A percentile compares a stretch with the other conserved stretches of the same genome.
These are phyloP conservation scores for Nitzschia palea DNA, from an alignment of 108 stramenopile species.

Conservation along the genomic window DNA sequence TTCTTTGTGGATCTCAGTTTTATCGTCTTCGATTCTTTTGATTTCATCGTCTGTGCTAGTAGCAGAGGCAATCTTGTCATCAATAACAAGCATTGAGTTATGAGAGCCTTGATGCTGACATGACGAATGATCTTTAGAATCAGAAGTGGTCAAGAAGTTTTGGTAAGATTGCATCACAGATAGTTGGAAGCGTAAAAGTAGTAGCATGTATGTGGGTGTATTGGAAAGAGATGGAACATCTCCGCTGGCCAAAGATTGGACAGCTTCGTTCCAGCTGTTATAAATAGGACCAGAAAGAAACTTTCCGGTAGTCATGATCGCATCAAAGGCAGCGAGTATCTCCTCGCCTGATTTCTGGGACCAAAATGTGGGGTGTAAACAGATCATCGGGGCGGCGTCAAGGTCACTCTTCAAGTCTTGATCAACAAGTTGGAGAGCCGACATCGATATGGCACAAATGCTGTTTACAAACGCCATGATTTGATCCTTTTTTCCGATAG, in stretches of 20 bases:
- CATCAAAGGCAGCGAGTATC: constrained; percentile 28
- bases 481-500: background rate
- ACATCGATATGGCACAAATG: constrained; percentile 12
- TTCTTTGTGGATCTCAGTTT: too few species aligned
- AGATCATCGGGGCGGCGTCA: background rate
- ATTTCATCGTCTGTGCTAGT: too few species aligned
- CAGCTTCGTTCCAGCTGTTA: constrained; percentile 19
- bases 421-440: constrained; percentile 10
- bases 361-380: constrained; percentile 19
- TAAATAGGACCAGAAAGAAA: constrained; percentile 6
- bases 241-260: constrained; percentile 13
- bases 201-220: constrained; percentile 27
- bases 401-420: background rate
- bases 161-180: constrained; percentile 21
- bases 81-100: too few species aligned
- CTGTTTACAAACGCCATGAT: constrained; percentile 8
- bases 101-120: too few species aligned
- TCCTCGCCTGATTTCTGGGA: constrained; percentile 19
- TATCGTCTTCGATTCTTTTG: too few species aligned
- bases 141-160: background rate
- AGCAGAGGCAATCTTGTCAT: too few species aligned
- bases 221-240: background rate
- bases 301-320: constrained; percentile 16
- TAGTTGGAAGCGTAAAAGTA: constrained; percentile 23
- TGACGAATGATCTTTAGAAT: too few species aligned